Percentiles rank a stretch among this genome's conserved stretches.
These are phyloP conservation scores for Trametes polyzona DNA, from an alignment of 1,284 basidiomycete species.

Conservation along the genomic window DNA sequence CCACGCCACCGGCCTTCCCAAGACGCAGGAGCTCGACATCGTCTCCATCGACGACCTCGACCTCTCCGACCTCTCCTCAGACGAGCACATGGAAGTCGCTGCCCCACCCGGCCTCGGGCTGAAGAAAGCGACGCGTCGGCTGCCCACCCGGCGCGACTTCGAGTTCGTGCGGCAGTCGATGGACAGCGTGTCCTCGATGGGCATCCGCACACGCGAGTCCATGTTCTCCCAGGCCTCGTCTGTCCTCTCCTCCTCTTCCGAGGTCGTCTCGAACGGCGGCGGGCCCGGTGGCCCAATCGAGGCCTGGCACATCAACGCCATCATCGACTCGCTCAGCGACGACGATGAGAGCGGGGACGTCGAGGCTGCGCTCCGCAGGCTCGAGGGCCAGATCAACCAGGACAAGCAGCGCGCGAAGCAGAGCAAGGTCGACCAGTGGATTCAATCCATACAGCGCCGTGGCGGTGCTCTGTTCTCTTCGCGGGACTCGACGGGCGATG, in stretches of 20 bases:
- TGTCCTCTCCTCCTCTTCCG: slow-evolving; percentile 49
- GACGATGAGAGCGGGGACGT: slow-evolving; percentile 78
- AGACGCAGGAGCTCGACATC: slow-evolving; percentile 51
- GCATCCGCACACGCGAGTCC: slow-evolving; percentile 64
- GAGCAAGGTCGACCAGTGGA: slow-evolving; percentile 81
- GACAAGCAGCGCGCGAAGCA: slow-evolving; percentile 70
- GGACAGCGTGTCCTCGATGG: slow-evolving; percentile 78
- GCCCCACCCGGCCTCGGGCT: slow-evolving; percentile 52
- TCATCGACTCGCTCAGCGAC: slow-evolving; percentile 76
- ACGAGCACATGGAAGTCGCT: slow-evolving; percentile 36
- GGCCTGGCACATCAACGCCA: slow-evolving; percentile 80
- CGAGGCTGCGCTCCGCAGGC: slow-evolving; percentile 74
- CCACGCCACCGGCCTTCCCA: not conserved
- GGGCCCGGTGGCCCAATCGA: slow-evolving; percentile 56
- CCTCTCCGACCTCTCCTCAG: slow-evolving; percentile 72
- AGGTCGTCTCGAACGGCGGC: slow-evolving; percentile 30
- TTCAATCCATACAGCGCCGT: slow-evolving; percentile 70
- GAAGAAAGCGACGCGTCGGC: slow-evolving; percentile 54
- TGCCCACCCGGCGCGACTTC: slow-evolving; percentile 75
- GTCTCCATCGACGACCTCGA: slow-evolving; percentile 78
- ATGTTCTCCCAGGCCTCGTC: slow-evolving; percentile 46
- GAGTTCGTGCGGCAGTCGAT: slow-evolving; percentile 71
- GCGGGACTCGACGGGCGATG: slow-evolving; percentile 8
- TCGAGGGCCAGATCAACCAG: slow-evolving; percentile 84
- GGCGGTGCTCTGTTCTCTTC: slow-evolving; percentile 46